Percentiles rank a stretch among this genome's conserved stretches.
These are phyloP conservation scores for Knoxdaviesia capensis DNA, from an alignment of 2,329 filamentous ascomycete species.

Conservation along the genomic window DNA sequence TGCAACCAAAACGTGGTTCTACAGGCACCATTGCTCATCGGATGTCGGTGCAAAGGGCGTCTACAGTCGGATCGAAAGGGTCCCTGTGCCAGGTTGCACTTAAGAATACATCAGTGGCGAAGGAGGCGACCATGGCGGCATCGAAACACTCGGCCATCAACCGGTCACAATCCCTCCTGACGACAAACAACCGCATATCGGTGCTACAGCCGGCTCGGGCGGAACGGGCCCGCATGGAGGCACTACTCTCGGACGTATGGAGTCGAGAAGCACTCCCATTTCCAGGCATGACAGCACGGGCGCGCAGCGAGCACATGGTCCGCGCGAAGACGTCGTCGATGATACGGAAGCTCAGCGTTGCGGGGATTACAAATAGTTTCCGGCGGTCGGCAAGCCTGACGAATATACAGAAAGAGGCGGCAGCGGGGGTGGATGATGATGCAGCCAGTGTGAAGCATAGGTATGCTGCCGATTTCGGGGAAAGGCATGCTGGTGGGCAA, in stretches of 20 bases:
- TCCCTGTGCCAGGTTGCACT: constrained; percentile 60
- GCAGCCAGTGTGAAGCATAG: too few relatives aligned
- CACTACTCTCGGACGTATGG: constrained; percentile 59
- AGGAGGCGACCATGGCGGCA: constrained; percentile 24
- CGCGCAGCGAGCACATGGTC: constrained; percentile 50
- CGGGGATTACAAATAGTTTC: constrained; percentile 49
- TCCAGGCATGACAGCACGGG: constrained; percentile 53
- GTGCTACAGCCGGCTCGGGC: constrained; percentile 54
- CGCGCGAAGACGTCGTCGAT: constrained; percentile 65
- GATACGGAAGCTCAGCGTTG: constrained; percentile 73
- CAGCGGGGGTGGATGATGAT: too few relatives aligned
- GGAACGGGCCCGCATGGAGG: constrained; percentile 61
- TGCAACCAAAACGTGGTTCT: background rate
- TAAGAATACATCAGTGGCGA: constrained; percentile 59
- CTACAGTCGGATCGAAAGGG: constrained; percentile 49
- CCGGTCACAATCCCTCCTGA: constrained; percentile 62
- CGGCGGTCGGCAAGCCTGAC: too few relatives aligned
- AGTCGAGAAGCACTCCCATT: constrained; percentile 63
- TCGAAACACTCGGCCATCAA: constrained; percentile 36
- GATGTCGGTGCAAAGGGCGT: constrained; percentile 61
- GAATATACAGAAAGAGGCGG: too few relatives aligned
- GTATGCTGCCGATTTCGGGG: too few relatives aligned
- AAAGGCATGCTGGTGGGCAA: too few relatives aligned
- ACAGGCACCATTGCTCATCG: constrained; percentile 41
- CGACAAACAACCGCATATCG: constrained; percentile 42